Percentiles rank a stretch among this genome's conserved stretches.
phyloP scores from a whole-genome alignment of 1,139 yeast species.

The Suhomyces bokatorum region DNA sequence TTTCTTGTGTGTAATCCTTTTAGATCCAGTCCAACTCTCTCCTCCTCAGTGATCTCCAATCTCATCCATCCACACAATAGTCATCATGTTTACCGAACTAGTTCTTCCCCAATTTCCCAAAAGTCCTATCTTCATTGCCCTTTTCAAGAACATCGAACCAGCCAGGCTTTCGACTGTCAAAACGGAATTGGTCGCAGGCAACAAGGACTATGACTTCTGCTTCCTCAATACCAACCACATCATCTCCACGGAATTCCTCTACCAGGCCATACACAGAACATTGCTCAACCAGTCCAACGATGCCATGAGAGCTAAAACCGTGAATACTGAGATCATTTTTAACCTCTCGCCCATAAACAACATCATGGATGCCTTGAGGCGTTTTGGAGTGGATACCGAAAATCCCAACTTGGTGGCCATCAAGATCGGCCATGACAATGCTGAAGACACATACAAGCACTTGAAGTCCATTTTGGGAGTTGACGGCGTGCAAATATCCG shows the following conservation, averaged over 20 bases:
- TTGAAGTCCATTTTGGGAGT: constrained; percentile 21
- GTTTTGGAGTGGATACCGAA: constrained; percentile 42
- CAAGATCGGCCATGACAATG: constrained; percentile 24
- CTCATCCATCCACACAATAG: neutral
- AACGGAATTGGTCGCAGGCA: constrained; percentile 29
- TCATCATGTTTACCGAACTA: constrained; percentile 1
- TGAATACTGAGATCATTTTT: constrained; percentile 45
- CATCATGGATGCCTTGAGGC: constrained; percentile 43
- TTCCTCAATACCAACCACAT: constrained; percentile 41
- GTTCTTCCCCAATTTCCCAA: constrained; percentile 39
- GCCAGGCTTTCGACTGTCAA: constrained; percentile 29
- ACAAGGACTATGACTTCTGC: constrained; percentile 40
- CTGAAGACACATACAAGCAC: constrained; percentile 8
- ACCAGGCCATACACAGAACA: constrained; percentile 36
- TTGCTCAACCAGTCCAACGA: constrained; percentile 29
- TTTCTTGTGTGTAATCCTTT: too few relatives aligned
- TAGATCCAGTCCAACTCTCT: too few relatives aligned
- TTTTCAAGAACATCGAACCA: constrained; percentile 19
- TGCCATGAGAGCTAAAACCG: constrained; percentile 39
- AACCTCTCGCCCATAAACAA: constrained; percentile 46
- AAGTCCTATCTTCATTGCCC: constrained; percentile 25
- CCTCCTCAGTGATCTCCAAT: too few relatives aligned
- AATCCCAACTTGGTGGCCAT: constrained; percentile 32
- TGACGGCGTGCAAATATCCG: constrained; percentile 21
- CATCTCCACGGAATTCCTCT: constrained; percentile 39